Conservation (phyloP, 2,329 filamentous ascomycete species). For the Podosphaera xanthii region DNA sequence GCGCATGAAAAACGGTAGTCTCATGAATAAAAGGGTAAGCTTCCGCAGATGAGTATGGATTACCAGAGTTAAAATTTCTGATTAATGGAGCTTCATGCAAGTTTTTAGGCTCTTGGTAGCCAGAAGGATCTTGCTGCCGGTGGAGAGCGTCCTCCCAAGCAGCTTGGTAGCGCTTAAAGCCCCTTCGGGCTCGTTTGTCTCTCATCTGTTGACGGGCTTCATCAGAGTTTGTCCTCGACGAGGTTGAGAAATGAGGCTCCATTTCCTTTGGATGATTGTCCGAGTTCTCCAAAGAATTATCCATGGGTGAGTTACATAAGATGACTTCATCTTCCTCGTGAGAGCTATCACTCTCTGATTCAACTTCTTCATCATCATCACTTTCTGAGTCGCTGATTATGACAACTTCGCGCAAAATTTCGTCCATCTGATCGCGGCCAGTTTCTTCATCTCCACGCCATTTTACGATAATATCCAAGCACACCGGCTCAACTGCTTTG, state of each 20-base stretch:
- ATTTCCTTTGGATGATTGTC: conserved; percentile 4
- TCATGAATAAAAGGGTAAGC: neutral
- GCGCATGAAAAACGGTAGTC: neutral
- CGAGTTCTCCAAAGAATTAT: conserved; percentile 4
- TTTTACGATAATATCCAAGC: conserved; percentile 43
- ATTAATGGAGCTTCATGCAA: neutral
- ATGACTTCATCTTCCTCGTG: conserved; percentile 11
- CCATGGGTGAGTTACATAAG: conserved; percentile 6
- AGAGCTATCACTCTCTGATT: conserved; percentile 3
- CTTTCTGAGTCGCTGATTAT: conserved; percentile 26
- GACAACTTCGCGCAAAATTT: conserved; percentile 42
- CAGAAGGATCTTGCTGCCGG: conserved; percentile 5
- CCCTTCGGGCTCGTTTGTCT: conserved; percentile 11
- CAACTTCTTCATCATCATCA: conserved; percentile 8
- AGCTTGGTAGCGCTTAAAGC: conserved; percentile 16
- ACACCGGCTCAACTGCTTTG: conserved; percentile 35
- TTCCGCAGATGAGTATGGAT: neutral
- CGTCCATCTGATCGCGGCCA: conserved; percentile 41
- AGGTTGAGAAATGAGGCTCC: neutral
- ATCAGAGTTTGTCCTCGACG: neutral
- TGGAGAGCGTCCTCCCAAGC: conserved; percentile 16
- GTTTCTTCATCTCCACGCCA: conserved; percentile 51
- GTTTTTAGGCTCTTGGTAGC: neutral
- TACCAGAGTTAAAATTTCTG: neutral
- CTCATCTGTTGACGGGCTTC: conserved; percentile 1